Evolutionary conservation across 148 eudicot species (phyloP).

Genomic region (Chenopodium suecicum): DNA sequence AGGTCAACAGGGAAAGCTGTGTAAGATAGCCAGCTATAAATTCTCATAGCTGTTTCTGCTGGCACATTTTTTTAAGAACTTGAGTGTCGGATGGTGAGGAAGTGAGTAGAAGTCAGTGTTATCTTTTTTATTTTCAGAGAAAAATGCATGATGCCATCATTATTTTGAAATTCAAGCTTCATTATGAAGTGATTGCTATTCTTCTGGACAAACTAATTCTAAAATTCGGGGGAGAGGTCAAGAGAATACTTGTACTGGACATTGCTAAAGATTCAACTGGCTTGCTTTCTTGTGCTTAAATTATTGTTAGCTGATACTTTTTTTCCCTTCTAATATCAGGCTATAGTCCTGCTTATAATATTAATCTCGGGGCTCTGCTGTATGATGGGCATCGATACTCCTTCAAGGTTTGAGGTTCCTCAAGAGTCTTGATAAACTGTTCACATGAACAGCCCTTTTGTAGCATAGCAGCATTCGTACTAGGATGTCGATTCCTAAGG

Average conservation of each 20-base stretch:
- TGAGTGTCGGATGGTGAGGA: background rate
- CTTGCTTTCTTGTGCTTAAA: background rate
- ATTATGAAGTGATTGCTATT: background rate
- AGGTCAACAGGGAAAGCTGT: background rate
- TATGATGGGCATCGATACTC: constrained; percentile 95
- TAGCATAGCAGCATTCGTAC: constrained; percentile 19
- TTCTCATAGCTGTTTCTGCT: background rate
- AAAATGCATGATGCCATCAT: background rate
- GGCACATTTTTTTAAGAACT: background rate
- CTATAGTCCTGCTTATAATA: constrained; percentile 73
- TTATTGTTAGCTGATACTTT: constrained; percentile 18
- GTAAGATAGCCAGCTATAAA: background rate
- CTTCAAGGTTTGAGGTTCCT: constrained; percentile 87
- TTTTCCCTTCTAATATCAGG: constrained; percentile 41
- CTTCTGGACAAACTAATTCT: background rate
- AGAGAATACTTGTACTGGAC: background rate
- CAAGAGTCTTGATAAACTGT: constrained; percentile 55
- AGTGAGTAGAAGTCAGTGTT: background rate
- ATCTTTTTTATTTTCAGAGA: background rate
- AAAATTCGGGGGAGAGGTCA: background rate
- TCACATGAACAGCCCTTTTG: constrained; percentile 10
- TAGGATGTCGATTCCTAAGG: constrained; percentile 16
- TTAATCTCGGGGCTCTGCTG: constrained; percentile 94
- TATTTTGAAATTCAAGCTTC: background rate
- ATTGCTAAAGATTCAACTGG: background rate